Evolutionary conservation across 352 stramenopile species (phyloP).

Genomic region (Phytopythium delawarense): DNA sequence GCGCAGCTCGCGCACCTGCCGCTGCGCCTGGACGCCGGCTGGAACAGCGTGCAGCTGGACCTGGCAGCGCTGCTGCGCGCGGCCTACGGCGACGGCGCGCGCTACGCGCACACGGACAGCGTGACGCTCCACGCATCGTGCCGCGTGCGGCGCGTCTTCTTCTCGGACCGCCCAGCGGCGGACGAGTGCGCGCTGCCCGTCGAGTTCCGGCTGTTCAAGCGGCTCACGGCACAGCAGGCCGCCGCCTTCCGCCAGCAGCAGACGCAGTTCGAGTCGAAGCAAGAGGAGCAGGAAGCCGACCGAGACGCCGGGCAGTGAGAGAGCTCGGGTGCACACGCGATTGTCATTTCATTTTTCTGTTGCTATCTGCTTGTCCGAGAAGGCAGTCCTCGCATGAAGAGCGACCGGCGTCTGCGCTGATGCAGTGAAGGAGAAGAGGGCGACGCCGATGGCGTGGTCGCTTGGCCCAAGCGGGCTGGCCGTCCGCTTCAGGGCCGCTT

Average conservation of each 20-base stretch:
- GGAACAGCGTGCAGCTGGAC: constrained; percentile 63
- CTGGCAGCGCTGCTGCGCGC: constrained; percentile 32
- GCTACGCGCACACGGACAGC: constrained; percentile 35
- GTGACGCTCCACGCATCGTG: constrained; percentile 54
- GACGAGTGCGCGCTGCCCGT: constrained; percentile 19
- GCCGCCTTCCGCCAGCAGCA: constrained; percentile 9
- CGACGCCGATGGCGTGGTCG: no score
- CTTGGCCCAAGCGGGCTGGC: no score
- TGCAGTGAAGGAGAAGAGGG: not conserved
- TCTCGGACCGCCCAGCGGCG: constrained; percentile 35
- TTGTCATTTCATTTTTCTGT: not conserved
- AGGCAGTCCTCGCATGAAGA: not conserved
- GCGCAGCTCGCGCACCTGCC: constrained; percentile 31
- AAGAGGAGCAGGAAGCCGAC: constrained; percentile 1
- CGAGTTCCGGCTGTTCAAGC: constrained; percentile 52
- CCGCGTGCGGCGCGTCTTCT: constrained; percentile 54
- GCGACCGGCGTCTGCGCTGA: not conserved
- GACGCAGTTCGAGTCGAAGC: not conserved
- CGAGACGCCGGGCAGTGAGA: not conserved
- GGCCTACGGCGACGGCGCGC: constrained; percentile 30
- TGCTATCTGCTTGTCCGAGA: not conserved
- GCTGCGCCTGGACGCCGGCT: constrained; percentile 37
- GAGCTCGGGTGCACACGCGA: not conserved
- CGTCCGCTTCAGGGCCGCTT: constrained; percentile 30
- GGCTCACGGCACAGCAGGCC: constrained; percentile 31